Percentiles rank a stretch among this genome's conserved stretches.
Evolutionary conservation across 768 basidiomycete genomes (phyloP).

Genomic region (Pleurotus platypus): DNA sequence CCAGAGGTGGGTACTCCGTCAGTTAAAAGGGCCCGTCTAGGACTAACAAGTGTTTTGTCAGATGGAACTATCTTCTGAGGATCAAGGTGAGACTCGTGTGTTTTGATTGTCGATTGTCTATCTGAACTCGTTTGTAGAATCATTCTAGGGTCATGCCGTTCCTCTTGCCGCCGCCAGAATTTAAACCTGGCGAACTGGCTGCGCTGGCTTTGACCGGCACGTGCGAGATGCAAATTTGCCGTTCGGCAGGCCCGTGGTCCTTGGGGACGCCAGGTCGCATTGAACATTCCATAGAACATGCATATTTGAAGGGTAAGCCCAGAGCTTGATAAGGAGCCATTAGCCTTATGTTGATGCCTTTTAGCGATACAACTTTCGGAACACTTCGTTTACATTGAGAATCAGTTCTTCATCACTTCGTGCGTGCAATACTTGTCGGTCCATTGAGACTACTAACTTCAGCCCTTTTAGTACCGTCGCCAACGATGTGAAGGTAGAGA

Average conservation of each 20-base stretch:
- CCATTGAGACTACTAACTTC: not conserved
- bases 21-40: not conserved
- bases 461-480: slow-evolving; percentile 78
- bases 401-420: slow-evolving; percentile 91
- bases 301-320: slow-evolving; percentile 78
- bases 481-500: slow-evolving; percentile 84
- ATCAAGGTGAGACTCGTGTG: slow-evolving; percentile 66
- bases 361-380: slow-evolving; percentile 93
- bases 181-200: slow-evolving; percentile 73
- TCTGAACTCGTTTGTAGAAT: slow-evolving; percentile 47
- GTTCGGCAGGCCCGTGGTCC: slow-evolving; percentile 95
- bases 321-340: not conserved
- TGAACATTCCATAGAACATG: slow-evolving; percentile 93
- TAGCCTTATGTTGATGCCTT: not conserved
- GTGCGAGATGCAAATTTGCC: slow-evolving; percentile 95
- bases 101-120: not conserved
- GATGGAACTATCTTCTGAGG: slow-evolving; percentile 92
- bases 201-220: slow-evolving; percentile 87
- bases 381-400: slow-evolving; percentile 98
- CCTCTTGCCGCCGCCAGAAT: slow-evolving; percentile 90
- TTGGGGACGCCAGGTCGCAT: slow-evolving; percentile 81
- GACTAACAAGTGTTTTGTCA: slow-evolving; percentile 24
- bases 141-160: slow-evolving; percentile 93
- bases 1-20: slow-evolving; percentile 56
- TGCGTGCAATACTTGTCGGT: slow-evolving; percentile 31